Percentiles rank a stretch among this genome's conserved stretches.
Conservation (phyloP, 179 eudicot genomes). For the Heliamphora pulchella region DNA sequence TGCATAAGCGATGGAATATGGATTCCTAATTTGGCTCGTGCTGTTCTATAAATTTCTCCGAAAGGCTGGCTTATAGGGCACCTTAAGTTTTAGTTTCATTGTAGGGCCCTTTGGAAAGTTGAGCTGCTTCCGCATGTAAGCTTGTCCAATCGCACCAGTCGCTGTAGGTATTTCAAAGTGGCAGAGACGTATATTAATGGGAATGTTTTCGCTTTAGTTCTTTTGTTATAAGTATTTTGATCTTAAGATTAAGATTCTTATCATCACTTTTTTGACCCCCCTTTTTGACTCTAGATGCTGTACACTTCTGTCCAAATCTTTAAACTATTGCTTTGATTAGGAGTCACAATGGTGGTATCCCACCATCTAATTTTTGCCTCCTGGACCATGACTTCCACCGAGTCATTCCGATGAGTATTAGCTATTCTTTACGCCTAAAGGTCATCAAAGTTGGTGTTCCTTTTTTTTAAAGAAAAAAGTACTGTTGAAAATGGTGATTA, state of each 20-base stretch:
- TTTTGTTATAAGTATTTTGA: background rate
- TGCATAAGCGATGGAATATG: too few species aligned
- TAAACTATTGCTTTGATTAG: background rate
- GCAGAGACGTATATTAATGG: background rate
- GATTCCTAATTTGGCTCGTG: too few species aligned
- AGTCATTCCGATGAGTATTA: background rate
- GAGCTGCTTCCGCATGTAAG: background rate
- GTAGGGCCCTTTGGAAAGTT: background rate
- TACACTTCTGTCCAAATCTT: background rate
- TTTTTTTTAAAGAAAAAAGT: too few species aligned
- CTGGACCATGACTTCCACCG: background rate
- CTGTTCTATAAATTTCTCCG: too few species aligned
- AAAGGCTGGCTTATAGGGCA: too few species aligned
- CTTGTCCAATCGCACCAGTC: background rate
- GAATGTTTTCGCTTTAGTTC: background rate
- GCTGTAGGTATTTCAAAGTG: background rate
- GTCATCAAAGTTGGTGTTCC: background rate
- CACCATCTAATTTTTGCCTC: background rate
- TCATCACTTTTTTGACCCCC: slow-evolving; percentile 7
- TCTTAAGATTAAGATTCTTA: slow-evolving; percentile 1
- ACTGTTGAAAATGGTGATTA: background rate
- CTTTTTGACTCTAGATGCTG: background rate
- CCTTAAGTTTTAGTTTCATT: background rate
- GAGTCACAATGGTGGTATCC: slow-evolving; percentile 2
- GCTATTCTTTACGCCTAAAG: background rate